Percentiles rank a stretch among this genome's conserved stretches.
These are phyloP conservation scores for Pythium folliculosum DNA, from an alignment of 352 stramenopile species.

Conservation along the genomic window DNA sequence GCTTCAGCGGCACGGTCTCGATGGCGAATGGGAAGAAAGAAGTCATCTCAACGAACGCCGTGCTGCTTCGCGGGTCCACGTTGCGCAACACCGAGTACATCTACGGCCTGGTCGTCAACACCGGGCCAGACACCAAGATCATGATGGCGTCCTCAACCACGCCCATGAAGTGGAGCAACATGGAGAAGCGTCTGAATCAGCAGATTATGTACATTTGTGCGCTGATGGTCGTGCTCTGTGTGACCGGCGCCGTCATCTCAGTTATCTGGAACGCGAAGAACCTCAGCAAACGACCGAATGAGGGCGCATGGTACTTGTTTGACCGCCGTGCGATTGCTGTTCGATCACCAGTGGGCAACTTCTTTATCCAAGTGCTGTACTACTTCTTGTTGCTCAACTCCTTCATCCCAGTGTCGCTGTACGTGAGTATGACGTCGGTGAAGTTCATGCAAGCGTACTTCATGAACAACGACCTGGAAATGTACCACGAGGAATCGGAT, in stretches of 20 bases:
- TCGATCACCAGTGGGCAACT: conserved; percentile 62
- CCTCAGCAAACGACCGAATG: conserved; percentile 35
- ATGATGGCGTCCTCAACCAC: conserved; percentile 73
- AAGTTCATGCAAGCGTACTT: conserved; percentile 71
- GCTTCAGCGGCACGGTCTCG: conserved; percentile 87
- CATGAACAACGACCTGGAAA: conserved; percentile 71
- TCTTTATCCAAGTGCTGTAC: conserved; percentile 92
- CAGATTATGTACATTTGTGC: conserved; percentile 87
- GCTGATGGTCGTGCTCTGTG: conserved; percentile 65
- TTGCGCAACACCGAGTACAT: conserved; percentile 58
- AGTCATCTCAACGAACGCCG: conserved; percentile 79
- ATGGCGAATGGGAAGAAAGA: conserved; percentile 62
- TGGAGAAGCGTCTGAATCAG: conserved; percentile 77
- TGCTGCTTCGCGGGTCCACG: conserved; percentile 82
- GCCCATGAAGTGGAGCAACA: conserved; percentile 89
- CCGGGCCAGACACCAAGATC: conserved; percentile 87
- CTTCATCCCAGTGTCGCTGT: conserved; percentile 96
- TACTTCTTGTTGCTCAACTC: conserved; percentile 91
- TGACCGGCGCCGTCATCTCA: conserved; percentile 49
- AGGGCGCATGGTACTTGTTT: conserved; percentile 73
- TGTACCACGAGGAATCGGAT: conserved; percentile 87
- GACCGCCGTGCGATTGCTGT: conserved; percentile 41
- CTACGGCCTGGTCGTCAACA: conserved; percentile 87
- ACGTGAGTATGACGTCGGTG: conserved; percentile 94
- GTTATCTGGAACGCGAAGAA: conserved; percentile 54